Evolutionary conservation across 352 stramenopile species (phyloP).

Genomic region (Phytophthora sansomeana): DNA sequence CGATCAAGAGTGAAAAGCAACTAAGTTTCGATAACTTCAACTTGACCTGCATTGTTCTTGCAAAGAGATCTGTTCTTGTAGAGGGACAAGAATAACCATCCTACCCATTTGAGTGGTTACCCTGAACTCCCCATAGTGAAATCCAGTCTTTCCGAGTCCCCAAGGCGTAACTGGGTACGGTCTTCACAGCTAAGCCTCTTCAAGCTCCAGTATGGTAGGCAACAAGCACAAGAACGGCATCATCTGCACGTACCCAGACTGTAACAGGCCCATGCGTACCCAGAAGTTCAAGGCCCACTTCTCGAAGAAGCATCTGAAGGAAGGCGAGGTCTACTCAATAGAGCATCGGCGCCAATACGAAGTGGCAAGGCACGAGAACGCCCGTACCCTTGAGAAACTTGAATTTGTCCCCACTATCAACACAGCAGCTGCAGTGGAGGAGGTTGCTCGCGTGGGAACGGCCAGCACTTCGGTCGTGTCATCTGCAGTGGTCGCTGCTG

Average conservation of each 20-base stretch:
- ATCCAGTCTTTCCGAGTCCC: neutral
- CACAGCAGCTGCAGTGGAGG: slow-evolving; percentile 12
- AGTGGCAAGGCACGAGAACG: slow-evolving; percentile 70
- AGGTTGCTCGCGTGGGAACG: slow-evolving; percentile 4
- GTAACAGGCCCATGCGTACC: slow-evolving; percentile 86
- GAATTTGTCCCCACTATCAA: slow-evolving; percentile 12
- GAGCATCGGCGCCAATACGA: slow-evolving; percentile 83
- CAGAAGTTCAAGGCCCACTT: slow-evolving; percentile 92
- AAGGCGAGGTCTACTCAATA: slow-evolving; percentile 81
- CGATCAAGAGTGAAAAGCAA: too few relatives aligned
- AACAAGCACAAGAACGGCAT: slow-evolving; percentile 93
- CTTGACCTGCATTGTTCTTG: slow-evolving; percentile 11
- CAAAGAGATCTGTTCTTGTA: slow-evolving; percentile 28
- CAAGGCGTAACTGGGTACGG: slow-evolving; percentile 22
- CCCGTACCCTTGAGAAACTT: slow-evolving; percentile 15
- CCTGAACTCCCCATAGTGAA: neutral
- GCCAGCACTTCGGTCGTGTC: neutral
- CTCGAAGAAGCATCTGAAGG: slow-evolving; percentile 74
- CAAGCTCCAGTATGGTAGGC: slow-evolving; percentile 77
- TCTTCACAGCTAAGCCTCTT: neutral
- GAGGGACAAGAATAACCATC: slow-evolving; percentile 35
- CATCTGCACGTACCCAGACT: slow-evolving; percentile 82
- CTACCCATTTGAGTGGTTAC: slow-evolving; percentile 7
- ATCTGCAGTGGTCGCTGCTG: slow-evolving; percentile 3
- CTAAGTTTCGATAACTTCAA: neutral